phyloP scores from a whole-genome alignment of 306 rosid species.

The Corylus heterophylla region DNA sequence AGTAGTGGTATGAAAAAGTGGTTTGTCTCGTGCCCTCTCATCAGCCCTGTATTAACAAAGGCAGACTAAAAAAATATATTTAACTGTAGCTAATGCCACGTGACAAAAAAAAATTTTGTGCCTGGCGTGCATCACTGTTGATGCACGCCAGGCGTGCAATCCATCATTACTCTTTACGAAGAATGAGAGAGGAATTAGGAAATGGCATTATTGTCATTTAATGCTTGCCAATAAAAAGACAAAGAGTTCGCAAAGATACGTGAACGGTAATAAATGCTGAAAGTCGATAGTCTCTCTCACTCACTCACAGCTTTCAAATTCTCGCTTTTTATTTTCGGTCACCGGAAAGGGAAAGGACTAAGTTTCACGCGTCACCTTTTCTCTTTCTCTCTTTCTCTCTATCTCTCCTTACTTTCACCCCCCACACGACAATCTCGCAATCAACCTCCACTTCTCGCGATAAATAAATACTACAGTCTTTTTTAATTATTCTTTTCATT shows the following conservation, averaged over 20 bases:
- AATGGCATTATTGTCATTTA: slow-evolving; percentile 14
- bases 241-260: slow-evolving; percentile 27
- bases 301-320: slow-evolving; percentile 33
- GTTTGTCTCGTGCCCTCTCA: too few species aligned
- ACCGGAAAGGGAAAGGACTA: slow-evolving; percentile 52
- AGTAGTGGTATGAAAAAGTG: too few species aligned
- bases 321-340: slow-evolving; percentile 45
- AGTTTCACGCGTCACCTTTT: slow-evolving; percentile 61
- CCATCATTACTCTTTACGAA: too few species aligned
- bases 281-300: slow-evolving; percentile 27
- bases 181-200: neutral
- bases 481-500: too few species aligned
- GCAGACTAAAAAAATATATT: too few species aligned
- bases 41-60: too few species aligned
- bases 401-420: slow-evolving; percentile 24
- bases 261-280: slow-evolving; percentile 52
- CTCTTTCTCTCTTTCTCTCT: slow-evolving; percentile 28
- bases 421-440: neutral
- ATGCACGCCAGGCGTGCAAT: too few species aligned
- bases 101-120: too few species aligned
- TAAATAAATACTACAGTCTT: neutral
- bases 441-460: neutral
- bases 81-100: too few species aligned
- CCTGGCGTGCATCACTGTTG: too few species aligned
- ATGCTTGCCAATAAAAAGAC: neutral